Conservation (phyloP, 2,329 filamentous ascomycete genomes). For the Cercospora nicotianae region DNA sequence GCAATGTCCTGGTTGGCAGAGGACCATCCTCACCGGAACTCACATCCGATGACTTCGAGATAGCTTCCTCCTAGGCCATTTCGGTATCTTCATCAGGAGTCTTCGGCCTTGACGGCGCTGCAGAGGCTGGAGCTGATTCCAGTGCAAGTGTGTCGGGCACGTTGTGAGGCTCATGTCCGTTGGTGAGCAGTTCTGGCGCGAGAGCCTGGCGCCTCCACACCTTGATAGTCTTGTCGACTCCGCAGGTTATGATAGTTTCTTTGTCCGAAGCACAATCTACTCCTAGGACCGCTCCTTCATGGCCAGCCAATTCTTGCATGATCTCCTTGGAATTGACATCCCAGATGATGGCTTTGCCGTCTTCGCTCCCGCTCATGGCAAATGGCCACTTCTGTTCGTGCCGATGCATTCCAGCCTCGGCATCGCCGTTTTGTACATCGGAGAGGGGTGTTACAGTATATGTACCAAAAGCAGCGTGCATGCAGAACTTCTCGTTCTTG, state of each 20-base stretch:
- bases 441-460: slow-evolving; percentile 45
- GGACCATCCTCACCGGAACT: neutral
- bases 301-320: slow-evolving; percentile 64
- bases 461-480: slow-evolving; percentile 80
- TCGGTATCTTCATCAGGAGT: slow-evolving; percentile 18
- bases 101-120: slow-evolving; percentile 16
- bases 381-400: slow-evolving; percentile 54
- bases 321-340: slow-evolving; percentile 83
- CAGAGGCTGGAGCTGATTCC: slow-evolving; percentile 1
- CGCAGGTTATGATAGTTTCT: slow-evolving; percentile 60
- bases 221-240: slow-evolving; percentile 61
- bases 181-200: slow-evolving; percentile 15
- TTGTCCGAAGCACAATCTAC: slow-evolving; percentile 60
- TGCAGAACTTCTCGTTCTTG: slow-evolving; percentile 75
- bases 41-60: neutral
- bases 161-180: slow-evolving; percentile 1
- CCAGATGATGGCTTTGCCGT: slow-evolving; percentile 84
- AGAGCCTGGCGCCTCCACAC: slow-evolving; percentile 54
- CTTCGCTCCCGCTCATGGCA: slow-evolving; percentile 81
- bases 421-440: slow-evolving; percentile 7
- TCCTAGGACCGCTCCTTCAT: slow-evolving; percentile 59
- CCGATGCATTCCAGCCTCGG: slow-evolving; percentile 17
- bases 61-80: slow-evolving; percentile 5
- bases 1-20: neutral
- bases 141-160: neutral